Base-by-base conservation (phyloP, 495 filamentous ascomycete genomes). In the Bryoglossum gracile region DNA sequence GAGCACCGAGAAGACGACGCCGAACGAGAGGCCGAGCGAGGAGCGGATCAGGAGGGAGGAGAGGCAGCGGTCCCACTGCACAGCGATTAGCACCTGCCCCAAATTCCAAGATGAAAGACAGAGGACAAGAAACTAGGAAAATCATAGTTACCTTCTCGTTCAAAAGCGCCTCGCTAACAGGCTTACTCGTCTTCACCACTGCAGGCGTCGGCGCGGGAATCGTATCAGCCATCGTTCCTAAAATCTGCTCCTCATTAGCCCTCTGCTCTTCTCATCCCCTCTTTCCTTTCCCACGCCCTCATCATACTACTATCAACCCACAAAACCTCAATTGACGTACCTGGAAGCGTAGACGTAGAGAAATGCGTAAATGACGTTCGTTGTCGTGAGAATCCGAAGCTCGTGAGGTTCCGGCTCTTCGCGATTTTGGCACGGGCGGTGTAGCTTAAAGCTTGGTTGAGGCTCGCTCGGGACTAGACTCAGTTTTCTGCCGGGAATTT, bases 1-100 rank as follows among this genome's bases (percentile, higher is more conserved):
- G 39, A 99, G 82, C 24, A 99, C 90, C 38, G 90, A 96, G 75
- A 99, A 97, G 67, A 97, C 84, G 65, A 97, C 84, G 68, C 92
- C 92, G 70, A 97, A 96, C 47, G 83, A 86, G 57, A 95, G 81
- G 57, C 92, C 92, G 64, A 99, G 80, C 40, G 85, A 81, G 47
- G 89, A 95, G 65, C 92, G 89, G 72, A 97, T 90, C 61, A 97
- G 77, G 69, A 95, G 78, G 60, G 91, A 94, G 56, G 92, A 95
- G 66, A 97, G 82, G 66, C 90, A 94, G 67, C 84, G 88, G 68
- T 99, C 92, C 92, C 92, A 99, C 94, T 99, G 59, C 43, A 16
- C 14, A 2, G 16, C 14, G 11, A 34, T 41, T 48, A 50, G 45
- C 39, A 21, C 43, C 18, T 11, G 4, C 1, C 13, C 6, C 23